Evolutionary conservation across 768 basidiomycete genomes (phyloP).

Genomic region (Suillus ampliporus): DNA sequence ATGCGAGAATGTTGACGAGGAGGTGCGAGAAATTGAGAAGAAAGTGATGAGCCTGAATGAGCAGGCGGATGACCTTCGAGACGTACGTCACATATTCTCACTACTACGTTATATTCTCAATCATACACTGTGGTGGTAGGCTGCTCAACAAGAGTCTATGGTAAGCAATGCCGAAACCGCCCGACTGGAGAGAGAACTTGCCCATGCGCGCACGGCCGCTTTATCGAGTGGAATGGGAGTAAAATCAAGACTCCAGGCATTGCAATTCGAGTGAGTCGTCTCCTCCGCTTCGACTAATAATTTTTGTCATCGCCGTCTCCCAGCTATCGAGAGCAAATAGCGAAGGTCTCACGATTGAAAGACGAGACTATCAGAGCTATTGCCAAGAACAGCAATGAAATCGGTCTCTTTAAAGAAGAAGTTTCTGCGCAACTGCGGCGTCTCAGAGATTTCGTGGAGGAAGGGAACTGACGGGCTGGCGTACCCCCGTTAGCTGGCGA

Average conservation of each 20-base stretch:
- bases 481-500: background rate
- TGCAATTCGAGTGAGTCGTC: slow-evolving; percentile 72
- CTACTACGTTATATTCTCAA: background rate
- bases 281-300: slow-evolving; percentile 2
- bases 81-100: slow-evolving; percentile 53
- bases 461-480: slow-evolving; percentile 39
- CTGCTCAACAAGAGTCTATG: slow-evolving; percentile 76
- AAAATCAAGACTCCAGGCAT: slow-evolving; percentile 74
- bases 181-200: slow-evolving; percentile 73
- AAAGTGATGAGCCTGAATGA: slow-evolving; percentile 72
- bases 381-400: slow-evolving; percentile 84
- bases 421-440: slow-evolving; percentile 73
- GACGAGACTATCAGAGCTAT: slow-evolving; percentile 84
- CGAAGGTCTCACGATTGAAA: slow-evolving; percentile 72
- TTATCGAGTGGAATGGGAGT: slow-evolving; percentile 84
- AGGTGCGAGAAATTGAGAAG: slow-evolving; percentile 74
- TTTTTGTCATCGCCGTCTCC: slow-evolving; percentile 11
- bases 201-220: slow-evolving; percentile 75
- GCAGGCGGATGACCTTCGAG: slow-evolving; percentile 81
- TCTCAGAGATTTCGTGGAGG: slow-evolving; percentile 71
- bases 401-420: slow-evolving; percentile 80
- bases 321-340: slow-evolving; percentile 82
- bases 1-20: slow-evolving; percentile 83
- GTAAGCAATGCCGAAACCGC: slow-evolving; percentile 69
- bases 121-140: slow-evolving; percentile 45